Evolutionary conservation across 768 basidiomycete genomes (phyloP).

Genomic region (Pleurotus pulmonarius): DNA sequence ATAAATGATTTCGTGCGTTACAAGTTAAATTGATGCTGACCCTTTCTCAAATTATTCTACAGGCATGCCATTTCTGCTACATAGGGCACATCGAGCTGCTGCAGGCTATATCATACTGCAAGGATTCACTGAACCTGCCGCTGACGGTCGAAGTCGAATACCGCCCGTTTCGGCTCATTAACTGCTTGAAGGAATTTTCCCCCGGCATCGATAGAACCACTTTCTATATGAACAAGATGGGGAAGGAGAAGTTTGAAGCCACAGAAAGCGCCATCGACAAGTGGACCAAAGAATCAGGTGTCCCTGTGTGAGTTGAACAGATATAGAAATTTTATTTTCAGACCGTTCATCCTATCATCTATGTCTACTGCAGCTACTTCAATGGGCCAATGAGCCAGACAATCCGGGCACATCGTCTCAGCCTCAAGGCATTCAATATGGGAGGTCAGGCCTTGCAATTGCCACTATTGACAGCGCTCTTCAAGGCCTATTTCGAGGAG

Average conservation of each 20-base stretch:
- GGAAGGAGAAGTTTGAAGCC: constrained; percentile 49
- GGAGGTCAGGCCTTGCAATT: constrained; percentile 62
- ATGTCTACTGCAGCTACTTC: constrained; percentile 26
- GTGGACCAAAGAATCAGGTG: constrained; percentile 53
- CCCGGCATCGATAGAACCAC: constrained; percentile 36
- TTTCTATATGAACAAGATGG: constrained; percentile 44
- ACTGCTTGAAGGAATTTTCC: constrained; percentile 30
- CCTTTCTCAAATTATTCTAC: not conserved
- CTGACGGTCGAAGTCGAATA: constrained; percentile 49
- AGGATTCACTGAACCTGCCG: constrained; percentile 43
- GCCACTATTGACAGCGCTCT: constrained; percentile 52
- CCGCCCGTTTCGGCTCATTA: constrained; percentile 48
- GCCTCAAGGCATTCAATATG: constrained; percentile 60
- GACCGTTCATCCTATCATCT: not conserved
- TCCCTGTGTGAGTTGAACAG: constrained; percentile 44
- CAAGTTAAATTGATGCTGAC: constrained; percentile 18
- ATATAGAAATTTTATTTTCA: not conserved
- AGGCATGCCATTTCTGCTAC: constrained; percentile 53
- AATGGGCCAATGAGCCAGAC: constrained; percentile 62
- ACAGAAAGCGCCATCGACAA: constrained; percentile 40
- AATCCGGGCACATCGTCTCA: constrained; percentile 67
- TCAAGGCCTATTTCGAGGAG: constrained; percentile 65
- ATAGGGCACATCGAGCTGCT: constrained; percentile 50
- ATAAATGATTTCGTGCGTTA: constrained; percentile 60
- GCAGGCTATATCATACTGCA: constrained; percentile 44